Base-by-base conservation (phyloP, 495 filamentous ascomycete species). In the Podospora sp. region DNA sequence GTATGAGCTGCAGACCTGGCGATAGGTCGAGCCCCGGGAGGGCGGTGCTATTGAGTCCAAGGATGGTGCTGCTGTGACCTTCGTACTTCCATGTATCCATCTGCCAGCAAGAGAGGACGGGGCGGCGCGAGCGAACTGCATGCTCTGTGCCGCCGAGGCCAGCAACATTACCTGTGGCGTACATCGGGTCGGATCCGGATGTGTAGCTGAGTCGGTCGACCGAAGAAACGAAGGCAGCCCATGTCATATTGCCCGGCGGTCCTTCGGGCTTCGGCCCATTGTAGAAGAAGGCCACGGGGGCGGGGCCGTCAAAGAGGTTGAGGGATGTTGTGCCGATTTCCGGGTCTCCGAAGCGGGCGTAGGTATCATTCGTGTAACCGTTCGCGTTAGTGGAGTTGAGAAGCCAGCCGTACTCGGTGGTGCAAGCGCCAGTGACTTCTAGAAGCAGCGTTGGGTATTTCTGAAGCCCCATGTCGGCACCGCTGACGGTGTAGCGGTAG, bases 381-480 rank as follows among this genome's bases (percentile, higher is more conserved):
- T 0, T 25, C 12, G 60, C 22, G 14, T 35, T 16, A 12, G 60
- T 55, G n/a, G 61, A 57, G 36, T 20, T 65, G 24, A 66, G 60
- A 25, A 66, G 66, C 70, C 68, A 74, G 1, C 35, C 26, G 57
- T 80, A 80, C 6, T 80, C 77, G 16, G 77, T 80, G 14, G 63
- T 27, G 67, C 78, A 80, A 1, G 78, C 77, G 51, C 78, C 78
- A 2, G 27, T 58, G 53, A 80, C 73, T 6, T 66, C 71, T 24
- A 80, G 70, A 9, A 49, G 66, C 26, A 80, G 72, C 8, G 58
- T 71, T 2, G 77, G 73, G 33, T 55, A 70, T 26, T 70, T 63
- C 55, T 79, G 78, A 21, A 81, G 61, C 0, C 78, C 78, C 33
- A 81, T 69, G 63, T 81, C 78, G 20, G 65, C 65, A 27, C 71